Conservation (phyloP, 345 rosid genomes). For the Chamaenerion angustifolium region DNA sequence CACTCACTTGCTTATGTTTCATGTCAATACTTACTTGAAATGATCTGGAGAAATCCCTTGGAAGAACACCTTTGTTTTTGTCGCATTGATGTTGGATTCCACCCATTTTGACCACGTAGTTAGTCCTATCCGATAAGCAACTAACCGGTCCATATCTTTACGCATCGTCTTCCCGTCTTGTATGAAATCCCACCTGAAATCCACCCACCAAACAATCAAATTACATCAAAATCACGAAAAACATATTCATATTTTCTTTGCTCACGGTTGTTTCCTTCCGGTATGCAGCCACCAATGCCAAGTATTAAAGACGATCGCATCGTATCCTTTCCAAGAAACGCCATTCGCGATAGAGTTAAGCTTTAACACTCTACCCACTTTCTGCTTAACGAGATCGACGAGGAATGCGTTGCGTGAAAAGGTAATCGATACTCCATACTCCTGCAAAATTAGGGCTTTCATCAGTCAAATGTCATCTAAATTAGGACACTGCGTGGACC, state of each 20-base stretch:
- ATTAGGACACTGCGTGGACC: too few species aligned
- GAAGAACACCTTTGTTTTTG: constrained; percentile 30
- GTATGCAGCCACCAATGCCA: constrained; percentile 72
- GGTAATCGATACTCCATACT: constrained; percentile 19
- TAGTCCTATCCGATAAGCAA: constrained; percentile 36
- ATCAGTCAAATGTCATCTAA: too few species aligned
- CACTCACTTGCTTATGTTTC: too few species aligned
- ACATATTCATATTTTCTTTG: background rate
- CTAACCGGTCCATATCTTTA: constrained; percentile 48
- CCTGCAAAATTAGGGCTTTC: constrained; percentile 26
- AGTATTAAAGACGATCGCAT: constrained; percentile 41
- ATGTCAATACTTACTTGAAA: constrained; percentile 21
- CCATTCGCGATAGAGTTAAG: constrained; percentile 38
- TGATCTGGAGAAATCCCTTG: constrained; percentile 50
- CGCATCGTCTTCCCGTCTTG: constrained; percentile 18
- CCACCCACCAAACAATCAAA: too few species aligned
- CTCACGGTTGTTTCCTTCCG: constrained; percentile 45
- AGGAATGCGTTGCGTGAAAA: constrained; percentile 27
- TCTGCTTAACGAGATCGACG: constrained; percentile 36
- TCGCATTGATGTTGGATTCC: constrained; percentile 30
- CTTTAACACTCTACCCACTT: constrained; percentile 34
- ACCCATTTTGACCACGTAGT: constrained; percentile 52
- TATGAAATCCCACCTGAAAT: constrained; percentile 45
- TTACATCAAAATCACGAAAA: too few species aligned
- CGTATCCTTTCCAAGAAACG: constrained; percentile 42